Evolutionary conservation across 768 basidiomycete genomes (phyloP), one percentile per base, ranked within the genome.

Genomic region (Kwoniella dejecticola): DNA sequence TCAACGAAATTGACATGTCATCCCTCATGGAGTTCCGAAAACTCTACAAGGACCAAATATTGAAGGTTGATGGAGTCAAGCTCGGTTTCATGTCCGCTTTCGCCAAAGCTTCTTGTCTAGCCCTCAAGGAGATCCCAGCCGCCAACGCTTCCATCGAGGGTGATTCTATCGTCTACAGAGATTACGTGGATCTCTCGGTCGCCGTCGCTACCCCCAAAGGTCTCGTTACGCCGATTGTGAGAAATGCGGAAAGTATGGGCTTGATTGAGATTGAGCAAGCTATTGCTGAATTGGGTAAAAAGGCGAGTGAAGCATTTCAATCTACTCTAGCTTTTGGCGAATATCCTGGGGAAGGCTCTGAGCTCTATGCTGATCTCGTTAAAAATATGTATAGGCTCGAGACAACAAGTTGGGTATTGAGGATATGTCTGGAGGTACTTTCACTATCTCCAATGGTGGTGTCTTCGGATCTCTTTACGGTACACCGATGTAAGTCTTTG

Each of bases 1-100:
- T 99, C 85, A 97, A 99, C 82, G 95, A 99, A 81, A 91, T 99
- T 76, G 95, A 98, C 83, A 98, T 99, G 95, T 93, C 91, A 41
- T 88, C 90, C 42, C 82, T 98, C 57, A 89, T 96, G 82, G 87
- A 88, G 41, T 86, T 98, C 87, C 89, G 95, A 72, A 86, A 88
- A 77, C 86, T 88, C 77, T 94, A 92, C 86, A 98, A 98, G 83
- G 93, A 96, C 66, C 82, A 85, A 44, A 82, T 97, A 38, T 82
- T 92, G 44, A 96, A 98, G 80, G 85, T 87, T 75, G 89, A 93
- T 69, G 94, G 92, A 52, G 88, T 98, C 79, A 98, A 98, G 80
- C 85, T 99, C 64, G 95, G 96, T 15, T 98, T 89, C 85, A 99
- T 99, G 95, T 89, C 88, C 66, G 93, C 92, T 46, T 98, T 99